Evolutionary conservation across 2,329 filamentous ascomycete species (phyloP), one percentile per base, ranked within the genome.

Genomic region (Talaromyces amestolkiae): DNA sequence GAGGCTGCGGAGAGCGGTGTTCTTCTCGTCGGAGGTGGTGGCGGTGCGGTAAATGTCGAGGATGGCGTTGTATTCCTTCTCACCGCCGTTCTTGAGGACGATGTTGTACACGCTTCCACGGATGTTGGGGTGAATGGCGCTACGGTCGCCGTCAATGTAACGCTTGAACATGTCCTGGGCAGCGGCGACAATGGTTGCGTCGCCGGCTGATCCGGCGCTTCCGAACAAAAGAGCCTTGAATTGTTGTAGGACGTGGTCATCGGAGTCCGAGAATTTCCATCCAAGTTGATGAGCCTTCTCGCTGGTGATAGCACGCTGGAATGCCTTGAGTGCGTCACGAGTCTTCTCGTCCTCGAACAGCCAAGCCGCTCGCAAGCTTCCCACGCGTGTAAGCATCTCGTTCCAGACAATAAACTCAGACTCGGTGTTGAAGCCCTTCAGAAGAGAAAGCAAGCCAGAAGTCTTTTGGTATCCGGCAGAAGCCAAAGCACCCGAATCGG

Each of bases 151-250:
- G 27, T 82, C 84, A 72, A 89, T 87, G 77, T 93, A 97, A 77
- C 91, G 93, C 74, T 85, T 84, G 76, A 97, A 97, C 91, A 97
- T 96, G 33, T 93, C 91, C 79, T 93, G 90, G 8, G 93, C 90
- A 8, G 92, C 92, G 59, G 87, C 84, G 74, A 94, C 87, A 67
- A 97, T 87, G 70, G 85, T 83, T 72, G 93, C 82, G 72, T 98
- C 94, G 39, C 92, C 93, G 54, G 89, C 86, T 70, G 92, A 82
- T 65, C 93, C 94, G 60, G 94, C 92, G 70, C 85, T 87, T 67
- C 91, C 91, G 75, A 98, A 98, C 76, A 97, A 86, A 75, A 97
- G 86, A 15, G 88, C 89, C 83, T 98, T 98, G 85, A 97, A 96
- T 76, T 97, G 93, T 78, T 97, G 93, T 76, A 93, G 85, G 70